Percentiles rank a stretch among this genome's conserved stretches.
Conservation (phyloP, 2,329 filamentous ascomycete species). For the Akanthomyces lecanii region DNA sequence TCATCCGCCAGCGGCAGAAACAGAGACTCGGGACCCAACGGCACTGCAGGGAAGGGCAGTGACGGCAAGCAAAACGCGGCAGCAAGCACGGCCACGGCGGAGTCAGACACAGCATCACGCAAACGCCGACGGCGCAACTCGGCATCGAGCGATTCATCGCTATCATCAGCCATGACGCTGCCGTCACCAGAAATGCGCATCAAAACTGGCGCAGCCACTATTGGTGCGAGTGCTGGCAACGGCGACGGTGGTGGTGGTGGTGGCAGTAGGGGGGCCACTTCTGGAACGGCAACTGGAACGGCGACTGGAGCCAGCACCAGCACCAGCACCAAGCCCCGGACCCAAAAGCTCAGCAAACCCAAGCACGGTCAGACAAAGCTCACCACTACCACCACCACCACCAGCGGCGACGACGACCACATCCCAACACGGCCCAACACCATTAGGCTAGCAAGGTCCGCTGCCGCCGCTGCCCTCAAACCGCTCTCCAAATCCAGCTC, state of each 20-base stretch:
- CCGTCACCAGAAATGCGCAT: slow-evolving; percentile 33
- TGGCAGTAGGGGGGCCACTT: slow-evolving; percentile 12
- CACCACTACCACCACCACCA: background rate
- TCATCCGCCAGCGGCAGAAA: slow-evolving; percentile 12
- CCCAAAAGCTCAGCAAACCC: slow-evolving; percentile 6
- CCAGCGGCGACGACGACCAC: slow-evolving; percentile 3
- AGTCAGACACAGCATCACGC: slow-evolving; percentile 33
- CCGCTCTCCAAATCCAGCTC: background rate
- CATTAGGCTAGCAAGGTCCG: slow-evolving; percentile 34
- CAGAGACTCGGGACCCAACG: background rate
- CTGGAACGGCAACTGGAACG: slow-evolving; percentile 15
- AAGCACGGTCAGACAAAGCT: background rate
- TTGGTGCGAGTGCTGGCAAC: background rate
- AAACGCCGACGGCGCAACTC: slow-evolving; percentile 34
- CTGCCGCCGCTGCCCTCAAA: background rate
- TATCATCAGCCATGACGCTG: slow-evolving; percentile 37
- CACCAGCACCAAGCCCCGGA: slow-evolving; percentile 1
- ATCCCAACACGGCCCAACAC: slow-evolving; percentile 34
- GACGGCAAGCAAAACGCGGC: slow-evolving; percentile 8
- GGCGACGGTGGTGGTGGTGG: background rate
- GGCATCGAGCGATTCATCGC: slow-evolving; percentile 40
- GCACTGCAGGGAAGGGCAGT: background rate
- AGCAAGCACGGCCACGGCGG: slow-evolving; percentile 12
- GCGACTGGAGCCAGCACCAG: slow-evolving; percentile 10
- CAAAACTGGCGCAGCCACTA: slow-evolving; percentile 2